phyloP scores from a whole-genome alignment of 192 early-diverging fungal species.

The Coemansia sp. region DNA sequence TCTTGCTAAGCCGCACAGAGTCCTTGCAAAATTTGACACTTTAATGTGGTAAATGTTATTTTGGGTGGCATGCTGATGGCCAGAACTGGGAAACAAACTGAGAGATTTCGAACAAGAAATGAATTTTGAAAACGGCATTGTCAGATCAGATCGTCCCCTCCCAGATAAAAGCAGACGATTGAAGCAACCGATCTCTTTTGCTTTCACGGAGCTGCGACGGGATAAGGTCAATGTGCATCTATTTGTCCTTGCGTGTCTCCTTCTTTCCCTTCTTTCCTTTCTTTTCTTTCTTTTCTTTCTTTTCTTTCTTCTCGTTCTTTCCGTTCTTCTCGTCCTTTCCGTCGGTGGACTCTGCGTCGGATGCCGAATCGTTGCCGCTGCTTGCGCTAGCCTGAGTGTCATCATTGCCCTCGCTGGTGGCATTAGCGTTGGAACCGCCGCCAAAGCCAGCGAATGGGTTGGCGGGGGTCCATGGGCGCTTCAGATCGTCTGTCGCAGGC shows the following conservation, averaged over 20 bases:
- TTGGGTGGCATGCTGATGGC: too few relatives aligned
- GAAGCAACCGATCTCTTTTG: too few relatives aligned
- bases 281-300: slow-evolving; percentile 2
- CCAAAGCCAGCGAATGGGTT: slow-evolving; percentile 67
- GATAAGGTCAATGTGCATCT: neutral
- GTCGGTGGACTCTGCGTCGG: slow-evolving; percentile 7
- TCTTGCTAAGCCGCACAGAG: neutral
- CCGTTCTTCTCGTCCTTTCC: slow-evolving; percentile 6
- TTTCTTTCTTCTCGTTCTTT: slow-evolving; percentile 8
- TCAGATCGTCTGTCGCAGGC: slow-evolving; percentile 75
- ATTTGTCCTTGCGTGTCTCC: slow-evolving; percentile 42
- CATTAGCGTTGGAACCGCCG: slow-evolving; percentile 7
- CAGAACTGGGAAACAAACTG: too few relatives aligned
- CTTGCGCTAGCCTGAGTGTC: slow-evolving; percentile 8
- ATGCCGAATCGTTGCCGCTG: slow-evolving; percentile 5
- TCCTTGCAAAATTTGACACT: too few relatives aligned
- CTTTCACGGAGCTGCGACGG: too few relatives aligned
- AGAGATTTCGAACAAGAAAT: too few relatives aligned
- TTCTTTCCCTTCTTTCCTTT: slow-evolving; percentile 13
- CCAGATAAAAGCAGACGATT: too few relatives aligned
- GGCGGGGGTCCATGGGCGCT: slow-evolving; percentile 81
- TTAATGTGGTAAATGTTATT: too few relatives aligned
- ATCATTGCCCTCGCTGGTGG: slow-evolving; percentile 8
- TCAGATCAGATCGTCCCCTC: too few relatives aligned
- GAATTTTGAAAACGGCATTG: too few relatives aligned